Evolutionary conservation across 2,329 filamentous ascomycete genomes (phyloP).

Genomic region (Sarocladiaceae sp.): DNA sequence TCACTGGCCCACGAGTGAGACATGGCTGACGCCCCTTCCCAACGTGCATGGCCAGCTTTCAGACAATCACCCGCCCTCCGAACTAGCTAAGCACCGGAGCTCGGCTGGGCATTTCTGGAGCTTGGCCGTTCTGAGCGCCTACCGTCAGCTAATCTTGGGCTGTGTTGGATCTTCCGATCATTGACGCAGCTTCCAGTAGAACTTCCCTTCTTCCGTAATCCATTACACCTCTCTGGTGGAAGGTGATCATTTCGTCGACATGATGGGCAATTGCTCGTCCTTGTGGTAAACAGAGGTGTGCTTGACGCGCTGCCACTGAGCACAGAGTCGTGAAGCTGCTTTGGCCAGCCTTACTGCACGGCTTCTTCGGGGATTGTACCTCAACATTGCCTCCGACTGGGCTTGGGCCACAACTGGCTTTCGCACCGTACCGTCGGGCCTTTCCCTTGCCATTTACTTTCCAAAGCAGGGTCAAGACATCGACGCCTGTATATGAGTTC

Average conservation of each 20-base stretch:
- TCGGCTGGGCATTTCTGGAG: slow-evolving; percentile 6
- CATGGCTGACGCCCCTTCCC: slow-evolving; percentile 3
- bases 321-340: neutral
- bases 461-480: neutral
- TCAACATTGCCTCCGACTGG: too few relatives aligned
- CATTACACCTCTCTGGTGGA: neutral
- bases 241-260: neutral
- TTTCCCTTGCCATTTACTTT: neutral
- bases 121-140: neutral
- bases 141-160: neutral
- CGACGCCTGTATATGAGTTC: neutral
- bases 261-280: neutral
- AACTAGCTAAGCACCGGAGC: slow-evolving; percentile 2
- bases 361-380: neutral
- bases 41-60: slow-evolving; percentile 6
- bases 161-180: neutral
- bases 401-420: too few relatives aligned
- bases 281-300: neutral
- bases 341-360: neutral
- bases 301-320: slow-evolving; percentile 4
- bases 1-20: slow-evolving; percentile 1
- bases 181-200: neutral
- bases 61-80: slow-evolving; percentile 1
- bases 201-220: neutral
- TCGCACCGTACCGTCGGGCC: too few relatives aligned